Percentiles rank a stretch among this genome's conserved stretches.
phyloP scores from a whole-genome alignment of 1,284 basidiomycete species.

The Abortiporus biennis region DNA sequence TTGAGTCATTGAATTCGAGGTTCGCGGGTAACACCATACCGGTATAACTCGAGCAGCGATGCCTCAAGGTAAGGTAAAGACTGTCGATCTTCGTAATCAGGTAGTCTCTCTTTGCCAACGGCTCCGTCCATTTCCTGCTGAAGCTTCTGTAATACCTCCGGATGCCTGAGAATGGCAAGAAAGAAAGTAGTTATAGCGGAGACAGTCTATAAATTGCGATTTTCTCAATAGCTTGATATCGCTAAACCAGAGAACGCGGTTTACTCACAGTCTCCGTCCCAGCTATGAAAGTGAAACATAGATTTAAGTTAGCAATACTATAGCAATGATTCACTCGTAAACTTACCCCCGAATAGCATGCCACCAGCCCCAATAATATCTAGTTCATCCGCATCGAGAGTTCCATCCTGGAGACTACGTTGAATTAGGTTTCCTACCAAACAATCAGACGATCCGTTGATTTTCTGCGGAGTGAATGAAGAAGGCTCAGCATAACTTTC shows the following conservation, averaged over 20 bases:
- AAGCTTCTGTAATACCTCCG: slow-evolving; percentile 24
- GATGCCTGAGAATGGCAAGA: slow-evolving; percentile 25
- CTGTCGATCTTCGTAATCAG: slow-evolving; percentile 25
- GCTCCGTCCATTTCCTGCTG: slow-evolving; percentile 30
- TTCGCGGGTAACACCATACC: slow-evolving; percentile 12
- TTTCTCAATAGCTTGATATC: background rate
- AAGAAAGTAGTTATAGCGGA: slow-evolving; percentile 17
- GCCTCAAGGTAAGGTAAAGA: slow-evolving; percentile 28
- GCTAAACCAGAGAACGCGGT: background rate
- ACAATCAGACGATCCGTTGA: background rate
- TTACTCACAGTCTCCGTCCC: slow-evolving; percentile 16
- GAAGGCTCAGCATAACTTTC: slow-evolving; percentile 12
- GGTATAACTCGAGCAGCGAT: slow-evolving; percentile 27
- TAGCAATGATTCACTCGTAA: no score
- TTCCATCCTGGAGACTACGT: no score
- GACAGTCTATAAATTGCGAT: slow-evolving; percentile 15
- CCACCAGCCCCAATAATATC: no score
- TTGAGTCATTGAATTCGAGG: slow-evolving; percentile 4
- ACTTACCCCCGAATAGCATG: no score
- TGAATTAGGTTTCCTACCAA: no score
- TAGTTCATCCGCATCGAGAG: background rate
- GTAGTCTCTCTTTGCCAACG: slow-evolving; percentile 24
- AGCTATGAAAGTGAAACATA: slow-evolving; percentile 9
- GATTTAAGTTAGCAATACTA: slow-evolving; percentile 2
- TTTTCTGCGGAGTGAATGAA: slow-evolving; percentile 5